Evolutionary conservation across 2,329 filamentous ascomycete genomes (phyloP).

Genomic region (Stagonosporopsis cucurbitacearum): DNA sequence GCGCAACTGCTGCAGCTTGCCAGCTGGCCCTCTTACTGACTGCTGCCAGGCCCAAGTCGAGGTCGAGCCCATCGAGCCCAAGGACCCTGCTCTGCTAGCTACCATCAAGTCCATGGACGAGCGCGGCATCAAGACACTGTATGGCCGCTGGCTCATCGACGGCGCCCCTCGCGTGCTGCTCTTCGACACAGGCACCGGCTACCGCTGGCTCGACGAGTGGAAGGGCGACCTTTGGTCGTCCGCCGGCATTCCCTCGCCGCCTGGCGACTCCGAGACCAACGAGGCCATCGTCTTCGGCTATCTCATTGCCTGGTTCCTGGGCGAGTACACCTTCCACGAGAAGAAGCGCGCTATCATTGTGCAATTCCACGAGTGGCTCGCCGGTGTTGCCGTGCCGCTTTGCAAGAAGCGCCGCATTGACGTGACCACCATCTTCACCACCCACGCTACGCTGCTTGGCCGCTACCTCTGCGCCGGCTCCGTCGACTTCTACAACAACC

Average conservation of each 20-base stretch:
- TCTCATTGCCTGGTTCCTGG: constrained; percentile 95
- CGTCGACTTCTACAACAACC: constrained; percentile 99
- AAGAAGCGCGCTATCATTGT: constrained; percentile 91
- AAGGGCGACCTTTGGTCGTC: constrained; percentile 94
- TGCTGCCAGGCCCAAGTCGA: constrained; percentile 83
- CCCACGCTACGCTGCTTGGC: constrained; percentile 92
- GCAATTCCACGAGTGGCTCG: constrained; percentile 98
- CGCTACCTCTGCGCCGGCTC: constrained; percentile 96
- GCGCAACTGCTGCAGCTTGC: constrained; percentile 42
- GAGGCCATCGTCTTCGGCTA: constrained; percentile 98
- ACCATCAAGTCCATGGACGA: constrained; percentile 94
- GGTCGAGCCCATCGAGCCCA: constrained; percentile 90
- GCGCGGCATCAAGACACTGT: constrained; percentile 85
- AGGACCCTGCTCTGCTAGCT: constrained; percentile 75
- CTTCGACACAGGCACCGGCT: constrained; percentile 93
- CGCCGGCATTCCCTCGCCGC: constrained; percentile 91
- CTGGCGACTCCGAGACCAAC: constrained; percentile 92
- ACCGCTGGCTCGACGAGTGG: constrained; percentile 93
- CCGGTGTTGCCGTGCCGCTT: constrained; percentile 89
- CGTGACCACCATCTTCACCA: constrained; percentile 97
- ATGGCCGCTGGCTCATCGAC: constrained; percentile 97
- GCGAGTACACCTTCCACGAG: constrained; percentile 96
- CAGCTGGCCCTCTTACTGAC: constrained; percentile 21
- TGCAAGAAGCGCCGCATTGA: constrained; percentile 95
- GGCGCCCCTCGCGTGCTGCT: constrained; percentile 91